Base-by-base conservation (phyloP, 2,329 filamentous ascomycete genomes). In the Fusarium avenaceum region DNA sequence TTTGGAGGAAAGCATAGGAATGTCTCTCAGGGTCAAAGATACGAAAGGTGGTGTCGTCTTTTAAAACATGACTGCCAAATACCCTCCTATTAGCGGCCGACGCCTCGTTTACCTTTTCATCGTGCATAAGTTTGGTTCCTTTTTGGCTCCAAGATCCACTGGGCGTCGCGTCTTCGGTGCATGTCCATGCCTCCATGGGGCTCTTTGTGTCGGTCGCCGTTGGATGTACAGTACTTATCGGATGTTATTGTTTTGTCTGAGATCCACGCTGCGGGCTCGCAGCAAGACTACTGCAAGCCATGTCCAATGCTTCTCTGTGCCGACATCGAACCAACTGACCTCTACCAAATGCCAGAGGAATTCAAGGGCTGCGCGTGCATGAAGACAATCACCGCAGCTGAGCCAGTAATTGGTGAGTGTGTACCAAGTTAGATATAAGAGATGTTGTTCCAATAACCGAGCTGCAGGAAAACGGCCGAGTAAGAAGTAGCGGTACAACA, bases 281-380 rank as follows among this genome's bases (percentile, higher is more conserved):
- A 54, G 61, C 49, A 24, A 50, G 51, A 65, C 69, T 72, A 73
- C 69, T 72, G 70, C 63, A 72, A 63, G 71, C 61, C 59, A 70
- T 65, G 57, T 33, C 38, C 39, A 59, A 59, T 63, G 53, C 50
- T 58, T 68, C 53, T 52, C 52, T 67, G 40, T 64, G 52, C 55
- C 57, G 65, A 62, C 58, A 63, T 67, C 51, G 67, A 66, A 39
- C 42, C 66, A 59, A 64, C 35, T 62, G 49, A 43, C 22, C 46
- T 45, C 43, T 35, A 54, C 53, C 33, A 51, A 51, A 58, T 69
- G 55, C 64, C 43, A 50, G 56, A 51, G 43, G 38, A 46, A 39
- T 30, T 45, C 56, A 57, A 61, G 57, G 24, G 50, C 28, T 39
- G 48, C 46, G 51, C 51, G 48, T 44, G 58, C 54, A 59, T 59